Evolutionary conservation across 2,329 filamentous ascomycete genomes (phyloP).

Genomic region (Podosphaera leucotricha): DNA sequence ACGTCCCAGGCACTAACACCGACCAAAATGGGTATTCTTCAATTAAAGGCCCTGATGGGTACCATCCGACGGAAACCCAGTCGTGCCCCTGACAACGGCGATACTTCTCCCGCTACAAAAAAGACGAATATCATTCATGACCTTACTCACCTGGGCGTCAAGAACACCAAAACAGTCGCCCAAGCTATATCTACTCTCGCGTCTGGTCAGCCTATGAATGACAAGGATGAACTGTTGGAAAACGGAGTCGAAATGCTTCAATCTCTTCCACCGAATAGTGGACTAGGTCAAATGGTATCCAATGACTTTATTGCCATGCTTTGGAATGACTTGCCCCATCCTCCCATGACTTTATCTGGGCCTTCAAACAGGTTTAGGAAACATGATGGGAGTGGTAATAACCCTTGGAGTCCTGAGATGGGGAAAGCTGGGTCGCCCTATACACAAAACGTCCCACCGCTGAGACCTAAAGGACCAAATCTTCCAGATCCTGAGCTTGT

Average conservation of each 20-base stretch:
- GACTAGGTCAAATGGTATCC: constrained; percentile 22
- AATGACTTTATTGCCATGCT: constrained; percentile 28
- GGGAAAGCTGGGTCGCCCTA: constrained; percentile 27
- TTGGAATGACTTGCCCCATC: constrained; percentile 28
- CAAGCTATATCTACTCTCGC: constrained; percentile 20
- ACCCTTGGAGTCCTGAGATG: constrained; percentile 25
- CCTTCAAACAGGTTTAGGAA: constrained; percentile 21
- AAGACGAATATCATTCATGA: constrained; percentile 21
- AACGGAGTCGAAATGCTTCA: constrained; percentile 29
- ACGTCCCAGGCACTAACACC: too few relatives aligned
- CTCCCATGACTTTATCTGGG: constrained; percentile 22
- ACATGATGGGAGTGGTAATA: constrained; percentile 23
- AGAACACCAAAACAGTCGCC: constrained; percentile 18
- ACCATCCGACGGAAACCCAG: constrained; percentile 23
- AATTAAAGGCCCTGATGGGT: constrained; percentile 21
- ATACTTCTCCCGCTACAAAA: constrained; percentile 16
- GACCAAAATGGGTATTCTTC: constrained; percentile 10
- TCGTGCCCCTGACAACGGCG: constrained; percentile 21
- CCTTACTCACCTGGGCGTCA: constrained; percentile 18
- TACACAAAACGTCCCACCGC: constrained; percentile 21
- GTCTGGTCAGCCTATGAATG: constrained; percentile 22
- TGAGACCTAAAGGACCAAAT: constrained; percentile 25
- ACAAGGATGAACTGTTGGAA: constrained; percentile 24
- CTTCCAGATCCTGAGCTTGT: constrained; percentile 24
- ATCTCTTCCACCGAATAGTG: constrained; percentile 24